Conservation (phyloP, 176 grass and related monocot species). For the Puccinellia tenuiflora region DNA sequence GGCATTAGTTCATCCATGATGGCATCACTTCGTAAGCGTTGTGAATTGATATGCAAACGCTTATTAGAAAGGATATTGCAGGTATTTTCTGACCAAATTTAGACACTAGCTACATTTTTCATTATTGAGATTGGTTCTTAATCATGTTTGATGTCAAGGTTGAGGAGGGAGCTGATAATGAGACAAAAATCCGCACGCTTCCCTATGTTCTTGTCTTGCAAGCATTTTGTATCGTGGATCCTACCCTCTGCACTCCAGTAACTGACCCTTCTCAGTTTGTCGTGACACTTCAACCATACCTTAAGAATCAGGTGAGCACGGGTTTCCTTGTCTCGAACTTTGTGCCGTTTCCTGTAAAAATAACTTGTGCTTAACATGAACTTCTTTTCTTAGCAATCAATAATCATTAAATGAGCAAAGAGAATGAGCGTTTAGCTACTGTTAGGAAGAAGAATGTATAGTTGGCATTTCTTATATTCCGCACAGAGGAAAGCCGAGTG, state of each 20-base stretch:
- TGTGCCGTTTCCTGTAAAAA: slow-evolving; percentile 14
- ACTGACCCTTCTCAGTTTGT: slow-evolving; percentile 98
- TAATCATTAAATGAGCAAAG: not conserved
- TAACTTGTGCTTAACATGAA: slow-evolving; percentile 10
- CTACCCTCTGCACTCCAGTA: slow-evolving; percentile 85
- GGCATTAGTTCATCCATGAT: slow-evolving; percentile 58
- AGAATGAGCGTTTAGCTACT: not conserved
- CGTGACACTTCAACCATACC: slow-evolving; percentile 95
- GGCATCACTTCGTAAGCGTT: slow-evolving; percentile 74
- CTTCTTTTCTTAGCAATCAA: not conserved
- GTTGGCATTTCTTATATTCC: not conserved
- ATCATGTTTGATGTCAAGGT: slow-evolving; percentile 51
- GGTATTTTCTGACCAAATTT: slow-evolving; percentile 42
- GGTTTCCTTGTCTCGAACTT: slow-evolving; percentile 17
- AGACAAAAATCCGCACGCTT: slow-evolving; percentile 70
- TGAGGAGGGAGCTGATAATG: slow-evolving; percentile 67
- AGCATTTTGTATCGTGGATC: slow-evolving; percentile 95
- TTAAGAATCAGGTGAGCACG: slow-evolving; percentile 83
- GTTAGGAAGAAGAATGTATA: not conserved
- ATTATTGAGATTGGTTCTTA: slow-evolving; percentile 22
- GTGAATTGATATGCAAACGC: slow-evolving; percentile 85
- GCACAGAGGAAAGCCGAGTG: not conserved
- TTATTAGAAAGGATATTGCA: slow-evolving; percentile 98
- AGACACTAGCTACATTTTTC: slow-evolving; percentile 14
- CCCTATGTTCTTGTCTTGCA: slow-evolving; percentile 94